Conservation (phyloP, 495 filamentous ascomycete genomes). For the Xylaria castorea region DNA sequence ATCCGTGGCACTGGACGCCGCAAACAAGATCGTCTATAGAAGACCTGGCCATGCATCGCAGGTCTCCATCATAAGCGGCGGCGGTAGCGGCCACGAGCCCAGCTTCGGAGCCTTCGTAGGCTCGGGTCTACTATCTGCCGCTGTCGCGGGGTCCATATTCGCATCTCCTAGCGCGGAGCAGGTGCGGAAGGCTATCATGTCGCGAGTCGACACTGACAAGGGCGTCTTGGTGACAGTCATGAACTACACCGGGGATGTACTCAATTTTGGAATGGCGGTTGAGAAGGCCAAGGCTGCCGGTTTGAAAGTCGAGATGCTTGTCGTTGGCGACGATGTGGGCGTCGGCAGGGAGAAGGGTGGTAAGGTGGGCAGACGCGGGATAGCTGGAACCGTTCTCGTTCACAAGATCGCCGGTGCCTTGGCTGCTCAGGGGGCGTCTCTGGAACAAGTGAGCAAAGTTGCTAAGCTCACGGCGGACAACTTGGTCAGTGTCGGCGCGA, state of each 20-base stretch:
- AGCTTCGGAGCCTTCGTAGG: conserved; percentile 77
- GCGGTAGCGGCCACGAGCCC: conserved; percentile 93
- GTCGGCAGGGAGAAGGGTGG: conserved; percentile 83
- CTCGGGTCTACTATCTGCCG: conserved; percentile 78
- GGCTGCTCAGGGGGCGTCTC: conserved; percentile 70
- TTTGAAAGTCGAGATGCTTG: conserved; percentile 84
- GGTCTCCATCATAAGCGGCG: conserved; percentile 87
- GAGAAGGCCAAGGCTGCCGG: conserved; percentile 90
- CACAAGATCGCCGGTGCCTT: conserved; percentile 89
- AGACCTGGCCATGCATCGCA: conserved; percentile 62
- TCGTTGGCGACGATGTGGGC: conserved; percentile 95
- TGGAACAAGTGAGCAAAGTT: conserved; percentile 72
- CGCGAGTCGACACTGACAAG: conserved; percentile 69
- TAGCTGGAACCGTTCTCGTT: conserved; percentile 88
- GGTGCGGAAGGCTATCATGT: conserved; percentile 76
- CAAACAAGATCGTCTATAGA: conserved; percentile 87
- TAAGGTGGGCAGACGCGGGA: conserved; percentile 90
- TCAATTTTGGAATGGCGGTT: conserved; percentile 94
- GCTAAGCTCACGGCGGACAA: conserved; percentile 77
- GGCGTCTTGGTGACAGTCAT: conserved; percentile 76
- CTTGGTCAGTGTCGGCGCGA: conserved; percentile 84
- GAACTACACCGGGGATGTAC: conserved; percentile 82
- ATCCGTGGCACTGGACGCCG: conserved; percentile 74
- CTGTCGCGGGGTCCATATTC: conserved; percentile 93
- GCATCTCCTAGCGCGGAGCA: conserved; percentile 88